A percentile compares a stretch with the other conserved stretches of the same genome.
Evolutionary conservation across 768 basidiomycete genomes (phyloP).

Genomic region (Lentinula boryana): DNA sequence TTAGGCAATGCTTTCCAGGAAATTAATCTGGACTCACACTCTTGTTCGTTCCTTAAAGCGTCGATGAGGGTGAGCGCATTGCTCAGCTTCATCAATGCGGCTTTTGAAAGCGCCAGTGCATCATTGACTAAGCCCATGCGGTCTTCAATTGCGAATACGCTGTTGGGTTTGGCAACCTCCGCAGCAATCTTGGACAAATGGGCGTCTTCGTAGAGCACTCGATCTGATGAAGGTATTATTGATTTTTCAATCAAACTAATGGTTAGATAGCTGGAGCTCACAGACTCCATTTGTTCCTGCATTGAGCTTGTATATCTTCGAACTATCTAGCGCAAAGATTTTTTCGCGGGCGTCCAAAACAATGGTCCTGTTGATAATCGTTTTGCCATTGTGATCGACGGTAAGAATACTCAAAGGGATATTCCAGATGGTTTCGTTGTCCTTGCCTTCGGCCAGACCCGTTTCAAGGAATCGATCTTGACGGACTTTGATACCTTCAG

Average conservation of each 20-base stretch:
- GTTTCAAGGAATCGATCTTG: conserved; percentile 75
- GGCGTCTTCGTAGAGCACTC: conserved; percentile 60
- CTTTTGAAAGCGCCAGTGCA: conserved; percentile 55
- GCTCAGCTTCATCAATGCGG: conserved; percentile 55
- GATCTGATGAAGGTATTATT: conserved; percentile 29
- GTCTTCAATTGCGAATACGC: conserved; percentile 56
- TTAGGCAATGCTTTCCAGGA: neutral
- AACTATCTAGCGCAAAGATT: conserved; percentile 47
- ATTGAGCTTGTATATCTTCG: conserved; percentile 65
- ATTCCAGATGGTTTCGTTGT: conserved; percentile 65
- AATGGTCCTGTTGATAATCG: conserved; percentile 41
- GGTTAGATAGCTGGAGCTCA: conserved; percentile 22
- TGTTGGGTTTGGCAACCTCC: conserved; percentile 45
- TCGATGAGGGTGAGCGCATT: conserved; percentile 52
- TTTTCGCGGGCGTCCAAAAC: conserved; percentile 50
- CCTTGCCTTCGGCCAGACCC: conserved; percentile 54
- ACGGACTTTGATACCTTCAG: conserved; percentile 48
- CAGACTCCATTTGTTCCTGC: conserved; percentile 68
- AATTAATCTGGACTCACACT: conserved; percentile 32
- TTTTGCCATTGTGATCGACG: conserved; percentile 37
- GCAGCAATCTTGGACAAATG: conserved; percentile 53
- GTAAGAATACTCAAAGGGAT: conserved; percentile 57
- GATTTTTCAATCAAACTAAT: neutral
- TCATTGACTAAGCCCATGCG: conserved; percentile 69
- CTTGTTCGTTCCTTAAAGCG: conserved; percentile 48